Percentiles rank a stretch among this genome's conserved stretches.
Evolutionary conservation across 164 flowering plant species (phyloP).

Genomic region (Magnolia kwangsiensis): DNA sequence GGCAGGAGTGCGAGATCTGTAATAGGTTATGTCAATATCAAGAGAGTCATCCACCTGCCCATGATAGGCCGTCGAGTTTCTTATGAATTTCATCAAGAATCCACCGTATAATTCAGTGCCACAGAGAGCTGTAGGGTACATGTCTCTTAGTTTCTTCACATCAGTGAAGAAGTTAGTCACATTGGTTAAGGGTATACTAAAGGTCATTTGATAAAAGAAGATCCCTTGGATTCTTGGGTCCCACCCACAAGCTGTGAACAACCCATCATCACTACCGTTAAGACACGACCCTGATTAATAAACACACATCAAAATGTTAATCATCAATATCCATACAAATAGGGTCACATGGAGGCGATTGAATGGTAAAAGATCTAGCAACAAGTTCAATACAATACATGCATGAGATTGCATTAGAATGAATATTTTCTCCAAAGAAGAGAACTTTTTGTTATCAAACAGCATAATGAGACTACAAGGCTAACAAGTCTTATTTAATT

Average conservation of each 20-base stretch:
- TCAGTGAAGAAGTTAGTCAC: neutral
- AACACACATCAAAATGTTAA: neutral
- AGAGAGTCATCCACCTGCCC: slow-evolving; percentile 7
- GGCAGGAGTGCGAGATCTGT: slow-evolving; percentile 2
- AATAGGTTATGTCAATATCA: slow-evolving; percentile 14
- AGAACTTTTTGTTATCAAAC: too few relatives aligned
- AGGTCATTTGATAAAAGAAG: slow-evolving; percentile 8
- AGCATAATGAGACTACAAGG: too few relatives aligned
- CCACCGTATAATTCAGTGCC: slow-evolving; percentile 11
- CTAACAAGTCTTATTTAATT: too few relatives aligned
- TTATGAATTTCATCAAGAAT: slow-evolving; percentile 2
- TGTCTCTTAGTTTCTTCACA: slow-evolving; percentile 12
- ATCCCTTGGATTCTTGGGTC: slow-evolving; percentile 8
- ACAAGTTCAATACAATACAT: too few relatives aligned
- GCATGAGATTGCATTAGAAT: too few relatives aligned
- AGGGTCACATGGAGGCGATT: too few relatives aligned
- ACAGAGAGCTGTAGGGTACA: slow-evolving; percentile 4
- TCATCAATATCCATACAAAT: too few relatives aligned
- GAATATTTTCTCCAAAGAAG: too few relatives aligned
- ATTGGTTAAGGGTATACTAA: slow-evolving; percentile 9
- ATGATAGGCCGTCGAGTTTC: slow-evolving; percentile 11
- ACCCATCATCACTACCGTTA: neutral
- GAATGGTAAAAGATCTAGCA: too few relatives aligned
- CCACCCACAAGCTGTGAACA: slow-evolving; percentile 12
- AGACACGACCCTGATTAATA: neutral